These are phyloP conservation scores for Verticillium klebahnii DNA, from an alignment of 2,329 filamentous ascomycete genomes.

Conservation along the genomic window DNA sequence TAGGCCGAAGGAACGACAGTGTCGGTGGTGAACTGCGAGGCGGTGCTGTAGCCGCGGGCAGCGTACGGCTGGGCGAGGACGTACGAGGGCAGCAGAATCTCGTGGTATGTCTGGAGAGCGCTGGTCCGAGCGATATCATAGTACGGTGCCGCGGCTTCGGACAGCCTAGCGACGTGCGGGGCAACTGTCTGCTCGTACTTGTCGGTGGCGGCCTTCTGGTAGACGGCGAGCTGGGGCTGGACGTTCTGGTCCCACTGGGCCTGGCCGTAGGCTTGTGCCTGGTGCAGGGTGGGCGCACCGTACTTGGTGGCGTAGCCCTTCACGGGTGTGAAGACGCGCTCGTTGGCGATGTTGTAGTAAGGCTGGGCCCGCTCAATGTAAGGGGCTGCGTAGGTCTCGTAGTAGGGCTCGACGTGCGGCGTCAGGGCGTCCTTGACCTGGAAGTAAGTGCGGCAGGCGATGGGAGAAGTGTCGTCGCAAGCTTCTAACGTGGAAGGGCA, in stretches of 20 bases:
- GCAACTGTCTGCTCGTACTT: constrained; percentile 69
- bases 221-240: constrained; percentile 67
- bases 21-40: constrained; percentile 61
- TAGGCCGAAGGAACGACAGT: constrained; percentile 69
- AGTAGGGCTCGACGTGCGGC: constrained; percentile 81
- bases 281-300: constrained; percentile 66
- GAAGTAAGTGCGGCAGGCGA: constrained; percentile 81
- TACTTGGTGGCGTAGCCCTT: constrained; percentile 65
- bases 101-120: constrained; percentile 63
- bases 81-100: constrained; percentile 72
- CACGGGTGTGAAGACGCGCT: constrained; percentile 64
- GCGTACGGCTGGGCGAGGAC: constrained; percentile 69
- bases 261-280: constrained; percentile 60
- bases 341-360: constrained; percentile 62
- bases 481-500: constrained; percentile 69
- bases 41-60: constrained; percentile 60
- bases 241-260: constrained; percentile 76
- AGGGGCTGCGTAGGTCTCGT: constrained; percentile 75
- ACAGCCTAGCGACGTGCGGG: constrained; percentile 65
- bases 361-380: constrained; percentile 75
- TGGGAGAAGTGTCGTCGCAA: constrained; percentile 65
- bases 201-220: constrained; percentile 54
- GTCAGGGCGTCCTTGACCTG: constrained; percentile 56
- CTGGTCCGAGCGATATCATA: constrained; percentile 61
- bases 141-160: constrained; percentile 62